A percentile compares a stretch with the other conserved stretches of the same genome.
Conservation (phyloP, 108 stramenopile genomes). For the Cyclotella cryptica region DNA sequence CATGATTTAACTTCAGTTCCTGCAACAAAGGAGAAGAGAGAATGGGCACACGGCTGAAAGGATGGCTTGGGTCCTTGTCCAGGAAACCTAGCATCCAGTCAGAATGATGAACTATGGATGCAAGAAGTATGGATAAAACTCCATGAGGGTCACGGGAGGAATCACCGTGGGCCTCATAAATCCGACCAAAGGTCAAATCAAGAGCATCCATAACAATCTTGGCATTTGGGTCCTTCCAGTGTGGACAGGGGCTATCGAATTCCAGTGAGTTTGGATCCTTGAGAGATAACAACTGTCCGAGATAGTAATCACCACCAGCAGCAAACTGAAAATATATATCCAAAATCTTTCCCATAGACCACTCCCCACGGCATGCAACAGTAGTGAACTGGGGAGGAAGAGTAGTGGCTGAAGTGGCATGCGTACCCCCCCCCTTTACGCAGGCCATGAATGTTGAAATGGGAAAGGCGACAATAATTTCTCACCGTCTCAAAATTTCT, state of each 20-base stretch:
- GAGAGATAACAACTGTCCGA: slow-evolving; percentile 46
- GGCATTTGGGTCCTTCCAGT: slow-evolving; percentile 19
- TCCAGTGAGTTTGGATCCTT: slow-evolving; percentile 27
- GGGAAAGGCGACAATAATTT: slow-evolving; percentile 14
- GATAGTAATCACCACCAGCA: slow-evolving; percentile 48
- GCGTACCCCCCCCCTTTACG: slow-evolving; percentile 54
- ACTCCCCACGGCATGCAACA: slow-evolving; percentile 50
- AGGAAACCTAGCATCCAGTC: slow-evolving; percentile 18
- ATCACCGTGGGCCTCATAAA: slow-evolving; percentile 7
- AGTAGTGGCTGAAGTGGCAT: slow-evolving; percentile 50
- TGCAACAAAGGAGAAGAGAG: slow-evolving; percentile 25
- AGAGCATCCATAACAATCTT: not conserved
- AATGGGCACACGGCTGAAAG: slow-evolving; percentile 9
- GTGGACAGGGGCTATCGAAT: slow-evolving; percentile 46
- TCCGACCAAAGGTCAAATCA: not conserved
- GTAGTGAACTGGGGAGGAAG: slow-evolving; percentile 46
- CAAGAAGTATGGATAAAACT: slow-evolving; percentile 24
- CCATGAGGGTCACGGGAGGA: slow-evolving; percentile 23
- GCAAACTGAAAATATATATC: slow-evolving; percentile 58
- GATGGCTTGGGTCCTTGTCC: slow-evolving; percentile 31
- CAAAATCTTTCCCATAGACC: slow-evolving; percentile 49
- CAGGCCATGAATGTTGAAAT: slow-evolving; percentile 47
- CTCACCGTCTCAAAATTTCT: slow-evolving; percentile 3
- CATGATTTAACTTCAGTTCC: slow-evolving; percentile 27
- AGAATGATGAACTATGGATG: slow-evolving; percentile 50